These are phyloP conservation scores for Melanogaster broomeanus DNA, from an alignment of 768 basidiomycete genomes.

Conservation along the genomic window DNA sequence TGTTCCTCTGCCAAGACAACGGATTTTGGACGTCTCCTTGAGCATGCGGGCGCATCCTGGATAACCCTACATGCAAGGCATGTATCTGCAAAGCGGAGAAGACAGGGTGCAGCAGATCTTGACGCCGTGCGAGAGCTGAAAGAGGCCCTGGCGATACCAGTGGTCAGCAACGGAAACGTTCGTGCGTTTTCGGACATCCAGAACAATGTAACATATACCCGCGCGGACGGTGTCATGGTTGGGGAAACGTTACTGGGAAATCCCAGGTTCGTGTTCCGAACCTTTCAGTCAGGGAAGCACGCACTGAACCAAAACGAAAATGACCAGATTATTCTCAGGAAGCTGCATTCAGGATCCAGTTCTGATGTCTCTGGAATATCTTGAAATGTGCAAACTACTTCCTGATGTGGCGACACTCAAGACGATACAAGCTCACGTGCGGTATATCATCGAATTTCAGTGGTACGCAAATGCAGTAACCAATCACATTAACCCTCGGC, in stretches of 20 bases:
- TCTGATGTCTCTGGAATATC: conserved; percentile 67
- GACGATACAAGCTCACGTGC: conserved; percentile 62
- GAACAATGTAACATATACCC: conserved; percentile 53
- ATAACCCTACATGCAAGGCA: conserved; percentile 74
- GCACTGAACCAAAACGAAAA: background rate
- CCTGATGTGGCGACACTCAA: conserved; percentile 50
- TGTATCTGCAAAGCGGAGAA: conserved; percentile 66
- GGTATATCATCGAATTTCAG: conserved; percentile 68
- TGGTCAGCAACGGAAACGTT: conserved; percentile 83
- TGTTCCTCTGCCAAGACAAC: conserved; percentile 56
- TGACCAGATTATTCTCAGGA: conserved; percentile 55
- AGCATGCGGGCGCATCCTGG: conserved; percentile 69
- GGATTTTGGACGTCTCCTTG: conserved; percentile 56
- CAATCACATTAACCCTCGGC: background rate
- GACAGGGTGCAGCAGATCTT: conserved; percentile 74
- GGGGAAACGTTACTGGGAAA: conserved; percentile 77
- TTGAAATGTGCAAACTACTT: conserved; percentile 56
- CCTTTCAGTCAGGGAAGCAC: background rate
- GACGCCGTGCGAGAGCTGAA: conserved; percentile 58
- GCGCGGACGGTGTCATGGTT: conserved; percentile 79
- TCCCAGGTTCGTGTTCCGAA: conserved; percentile 53
- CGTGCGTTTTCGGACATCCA: conserved; percentile 56
- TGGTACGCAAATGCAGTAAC: conserved; percentile 45
- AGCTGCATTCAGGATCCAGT: conserved; percentile 60
- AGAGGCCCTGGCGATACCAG: conserved; percentile 50